These are phyloP conservation scores for Pythium apleroticum DNA, from an alignment of 352 stramenopile genomes.

Conservation along the genomic window DNA sequence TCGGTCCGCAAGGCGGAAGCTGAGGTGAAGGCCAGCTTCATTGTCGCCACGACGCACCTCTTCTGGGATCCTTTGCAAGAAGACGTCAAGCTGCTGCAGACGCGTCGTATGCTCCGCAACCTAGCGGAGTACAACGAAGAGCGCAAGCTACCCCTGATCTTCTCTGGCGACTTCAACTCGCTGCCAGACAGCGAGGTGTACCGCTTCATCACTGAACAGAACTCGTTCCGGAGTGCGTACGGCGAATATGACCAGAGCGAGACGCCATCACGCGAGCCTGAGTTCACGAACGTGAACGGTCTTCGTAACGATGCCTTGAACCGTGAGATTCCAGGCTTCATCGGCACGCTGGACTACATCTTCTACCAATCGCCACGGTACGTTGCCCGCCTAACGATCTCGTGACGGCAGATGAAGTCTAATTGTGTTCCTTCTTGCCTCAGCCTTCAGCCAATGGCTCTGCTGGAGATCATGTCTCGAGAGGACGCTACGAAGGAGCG, in stretches of 20 bases:
- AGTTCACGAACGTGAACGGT: conserved; percentile 81
- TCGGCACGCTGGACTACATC: conserved; percentile 83
- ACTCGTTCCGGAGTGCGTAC: conserved; percentile 61
- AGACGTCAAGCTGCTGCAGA: conserved; percentile 84
- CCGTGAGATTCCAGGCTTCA: conserved; percentile 52
- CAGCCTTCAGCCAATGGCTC: conserved; percentile 42
- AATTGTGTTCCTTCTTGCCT: neutral
- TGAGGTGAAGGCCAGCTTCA: conserved; percentile 40
- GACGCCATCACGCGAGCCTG: conserved; percentile 38
- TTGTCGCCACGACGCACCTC: conserved; percentile 80
- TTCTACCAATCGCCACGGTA: conserved; percentile 67
- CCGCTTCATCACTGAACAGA: conserved; percentile 41
- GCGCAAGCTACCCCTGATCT: conserved; percentile 39
- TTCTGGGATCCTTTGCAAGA: conserved; percentile 85
- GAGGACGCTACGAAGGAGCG: conserved; percentile 60
- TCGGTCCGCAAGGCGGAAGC: conserved; percentile 26
- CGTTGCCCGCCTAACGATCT: neutral
- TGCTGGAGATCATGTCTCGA: conserved; percentile 74
- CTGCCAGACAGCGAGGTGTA: conserved; percentile 77
- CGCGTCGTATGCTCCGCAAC: conserved; percentile 45
- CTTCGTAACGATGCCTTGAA: conserved; percentile 30
- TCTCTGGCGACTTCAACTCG: conserved; percentile 85
- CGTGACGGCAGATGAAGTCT: neutral
- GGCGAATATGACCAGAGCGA: conserved; percentile 33
- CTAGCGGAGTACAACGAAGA: conserved; percentile 39